Evolutionary conservation across 164 flowering plant genomes (phyloP).

Genomic region (Litsea cubeba): DNA sequence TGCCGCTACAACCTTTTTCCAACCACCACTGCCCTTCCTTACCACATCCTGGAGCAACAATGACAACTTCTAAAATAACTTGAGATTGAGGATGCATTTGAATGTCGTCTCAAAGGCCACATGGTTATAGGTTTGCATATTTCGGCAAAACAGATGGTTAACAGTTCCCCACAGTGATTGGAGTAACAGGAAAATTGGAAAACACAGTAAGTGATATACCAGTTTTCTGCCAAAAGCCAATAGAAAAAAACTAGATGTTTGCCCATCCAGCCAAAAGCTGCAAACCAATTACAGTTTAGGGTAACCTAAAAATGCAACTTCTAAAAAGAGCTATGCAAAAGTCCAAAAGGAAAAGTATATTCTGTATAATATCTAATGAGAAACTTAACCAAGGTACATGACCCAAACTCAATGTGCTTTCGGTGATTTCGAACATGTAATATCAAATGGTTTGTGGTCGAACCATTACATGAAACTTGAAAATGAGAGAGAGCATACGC

Average conservation of each 20-base stretch:
- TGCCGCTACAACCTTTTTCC: conserved; percentile 69
- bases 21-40: conserved; percentile 90
- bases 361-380: neutral
- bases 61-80: neutral
- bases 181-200: no score
- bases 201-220: neutral
- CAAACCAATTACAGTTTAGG: neutral
- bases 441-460: neutral
- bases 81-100: neutral
- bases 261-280: neutral
- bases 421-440: neutral
- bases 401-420: neutral
- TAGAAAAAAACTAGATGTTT: neutral
- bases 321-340: neutral
- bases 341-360: neutral
- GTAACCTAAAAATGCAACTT: neutral
- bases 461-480: neutral
- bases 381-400: neutral
- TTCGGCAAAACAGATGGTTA: neutral
- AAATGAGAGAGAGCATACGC: conserved; percentile 34
- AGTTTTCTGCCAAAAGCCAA: neutral
- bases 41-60: conserved; percentile 56
- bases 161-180: no score
- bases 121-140: neutral
- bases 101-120: neutral